Base-by-base conservation (phyloP, 768 basidiomycete genomes). In the Kondoa subrosea region DNA sequence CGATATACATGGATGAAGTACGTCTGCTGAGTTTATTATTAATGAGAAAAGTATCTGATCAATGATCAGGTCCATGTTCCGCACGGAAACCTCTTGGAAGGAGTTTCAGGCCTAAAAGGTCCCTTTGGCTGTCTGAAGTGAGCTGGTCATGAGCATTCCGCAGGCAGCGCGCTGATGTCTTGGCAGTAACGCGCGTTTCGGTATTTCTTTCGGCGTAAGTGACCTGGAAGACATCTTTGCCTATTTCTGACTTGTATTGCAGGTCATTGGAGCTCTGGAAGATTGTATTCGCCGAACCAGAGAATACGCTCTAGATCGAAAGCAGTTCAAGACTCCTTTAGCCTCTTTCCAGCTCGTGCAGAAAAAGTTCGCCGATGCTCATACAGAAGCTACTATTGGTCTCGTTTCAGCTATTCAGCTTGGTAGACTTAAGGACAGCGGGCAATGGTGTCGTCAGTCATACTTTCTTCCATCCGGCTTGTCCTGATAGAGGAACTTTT, bases 281-380 rank as follows among this genome's bases (percentile, higher is more conserved):
- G 89, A 95, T 73, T 95, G 90, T 74, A 81, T 96, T 56, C 76
- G 81, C 34, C 83, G 83, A 56, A 83, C 91, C 0, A 83, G 88
- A 26, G 81, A 81, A 14, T 96, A 97, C 75, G 87, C 90, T 12
- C 82, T 95, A 34, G 89, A 95, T 75, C 78, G 79, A 17, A 83
- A 85, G 60, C 93, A 97, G 77, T 97, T 97, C 80, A 81, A 84
- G 27, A 84, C 87, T 40, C 91, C 91, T 0, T 80, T 96, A 1
- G 92, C 89, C 1, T 87, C 87, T 3, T 97, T 93, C 84, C 93
- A 97, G 77, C 85, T 97, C n/a, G 82, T 96, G 21, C 92, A 96
- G 77, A 93, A 93, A 83, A 97, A 97, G 78, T 82, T 97, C 17
- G 91, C 87, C 1, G 91, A 96, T 71, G 91, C 93, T 15, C 87